Base-by-base conservation (phyloP, 345 rosid genomes). In the Ricinus communis region DNA sequence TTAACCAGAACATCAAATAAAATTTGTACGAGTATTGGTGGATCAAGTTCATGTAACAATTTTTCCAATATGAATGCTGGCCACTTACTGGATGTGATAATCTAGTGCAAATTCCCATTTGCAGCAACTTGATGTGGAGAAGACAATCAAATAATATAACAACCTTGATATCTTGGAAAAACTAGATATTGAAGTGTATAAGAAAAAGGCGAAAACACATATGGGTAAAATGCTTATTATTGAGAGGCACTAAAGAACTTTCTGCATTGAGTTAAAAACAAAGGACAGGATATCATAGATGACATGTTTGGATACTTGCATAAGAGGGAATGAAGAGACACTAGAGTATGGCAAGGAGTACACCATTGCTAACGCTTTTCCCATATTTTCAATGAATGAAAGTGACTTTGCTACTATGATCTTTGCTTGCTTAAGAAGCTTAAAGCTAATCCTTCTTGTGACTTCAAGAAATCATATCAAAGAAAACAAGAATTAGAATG, bases 311-410 rank as follows among this genome's bases (percentile, higher is more conserved):
- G 28, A 19, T 24, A 55, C 28, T 68, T 55, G 21, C 18, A 54
- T 9, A 28, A 58, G 36, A 18, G 63, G 33, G 62, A 24, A 57
- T n/a, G 62, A 55, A 55, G 40, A 41, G 24, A 27, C 50, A 43
- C 27, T 69, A 12, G 18, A 55, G 38, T 46, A 10, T 18, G 28
- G 65, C 46, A 59, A 58, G 64, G 45, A 11, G 30, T 70, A 16
- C 70, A 31, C 58, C 12, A 24, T 12, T 5, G n/a, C 28, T 28
- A 64, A 65, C 52, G 53, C 40, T 70, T 57, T 10, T 61, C 22
- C 28, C 16, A n/a, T 54, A 71, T 74, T 38, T 31, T 46, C 76
- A 68, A 62, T 49, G 63, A 72, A 57, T 24, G 75, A 60, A 36
- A 18, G 15, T 19, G 62, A 78, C 75, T 65, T 27, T 25, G 46